A percentile compares a stretch with the other conserved stretches of the same genome.
Evolutionary conservation across 331 rosid genomes (phyloP).

Genomic region (Pyrus hybrid): DNA sequence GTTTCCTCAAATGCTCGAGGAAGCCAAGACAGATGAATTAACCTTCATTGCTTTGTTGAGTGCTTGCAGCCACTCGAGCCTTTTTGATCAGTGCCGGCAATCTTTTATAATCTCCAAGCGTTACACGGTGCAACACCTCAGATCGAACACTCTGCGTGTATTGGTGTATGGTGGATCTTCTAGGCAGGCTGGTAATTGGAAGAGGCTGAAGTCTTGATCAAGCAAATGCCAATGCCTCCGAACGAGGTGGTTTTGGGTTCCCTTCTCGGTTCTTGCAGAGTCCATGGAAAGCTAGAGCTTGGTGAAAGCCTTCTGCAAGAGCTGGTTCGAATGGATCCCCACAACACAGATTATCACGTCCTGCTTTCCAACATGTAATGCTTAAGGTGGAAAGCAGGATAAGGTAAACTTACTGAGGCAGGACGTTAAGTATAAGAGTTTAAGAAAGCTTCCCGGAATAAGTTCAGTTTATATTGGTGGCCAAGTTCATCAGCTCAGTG

Average conservation of each 20-base stretch:
- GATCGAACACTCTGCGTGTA: slow-evolving; percentile 71
- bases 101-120: slow-evolving; percentile 43
- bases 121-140: slow-evolving; percentile 30
- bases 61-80: slow-evolving; percentile 70
- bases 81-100: slow-evolving; percentile 47
- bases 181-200: slow-evolving; percentile 60
- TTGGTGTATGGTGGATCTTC: slow-evolving; percentile 63
- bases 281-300: slow-evolving; percentile 36
- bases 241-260: slow-evolving; percentile 69
- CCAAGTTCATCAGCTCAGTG: slow-evolving; percentile 52
- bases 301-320: slow-evolving; percentile 28
- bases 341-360: slow-evolving; percentile 29
- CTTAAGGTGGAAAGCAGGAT: slow-evolving; percentile 45
- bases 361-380: slow-evolving; percentile 67
- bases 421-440: slow-evolving; percentile 41
- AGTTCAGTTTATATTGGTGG: slow-evolving; percentile 52
- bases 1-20: slow-evolving; percentile 47
- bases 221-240: slow-evolving; percentile 48
- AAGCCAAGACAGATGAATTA: slow-evolving; percentile 55
- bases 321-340: slow-evolving; percentile 23
- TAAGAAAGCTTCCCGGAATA: slow-evolving; percentile 61
- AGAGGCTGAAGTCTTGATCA: slow-evolving; percentile 45
- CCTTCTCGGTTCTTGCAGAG: slow-evolving; percentile 57
- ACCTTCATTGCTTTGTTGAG: slow-evolving; percentile 59
- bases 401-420: slow-evolving; percentile 47